These are phyloP conservation scores for Apophysomyces sp. DNA, from an alignment of 371 early-diverging fungal genomes.

Conservation along the genomic window DNA sequence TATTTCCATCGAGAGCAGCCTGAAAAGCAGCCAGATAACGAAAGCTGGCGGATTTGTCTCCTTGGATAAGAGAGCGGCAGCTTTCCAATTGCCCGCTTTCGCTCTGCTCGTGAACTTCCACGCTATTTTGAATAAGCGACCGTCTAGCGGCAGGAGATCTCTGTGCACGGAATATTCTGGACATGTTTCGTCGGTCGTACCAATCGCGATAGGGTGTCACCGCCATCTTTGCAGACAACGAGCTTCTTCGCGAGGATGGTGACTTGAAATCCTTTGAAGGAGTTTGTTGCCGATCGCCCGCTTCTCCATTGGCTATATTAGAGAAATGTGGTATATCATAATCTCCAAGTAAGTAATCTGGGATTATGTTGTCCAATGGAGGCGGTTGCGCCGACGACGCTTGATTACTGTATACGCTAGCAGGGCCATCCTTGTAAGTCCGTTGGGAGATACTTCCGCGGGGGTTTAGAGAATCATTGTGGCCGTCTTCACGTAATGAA, in stretches of 20 bases:
- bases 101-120: not conserved
- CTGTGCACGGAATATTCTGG: not conserved
- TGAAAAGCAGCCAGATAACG: not conserved
- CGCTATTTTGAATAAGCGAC: not conserved
- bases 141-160: not conserved
- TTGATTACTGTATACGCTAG: not conserved
- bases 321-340: not conserved
- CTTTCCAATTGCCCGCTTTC: not conserved
- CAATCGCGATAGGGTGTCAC: not conserved
- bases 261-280: not conserved
- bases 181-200: not conserved
- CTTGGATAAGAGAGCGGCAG: not conserved
- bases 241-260: not conserved
- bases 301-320: not conserved
- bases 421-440: not conserved
- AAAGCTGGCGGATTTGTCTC: not conserved
- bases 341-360: constrained; percentile 21
- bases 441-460: not conserved
- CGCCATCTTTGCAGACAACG: not conserved
- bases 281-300: not conserved
- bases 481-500: not conserved
- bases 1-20: not conserved
- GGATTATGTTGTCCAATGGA: constrained; percentile 21
- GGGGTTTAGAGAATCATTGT: not conserved
- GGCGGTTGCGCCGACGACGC: not conserved